These are phyloP conservation scores for Fusarium sp. DNA, from an alignment of 2,329 filamentous ascomycete genomes.

Conservation along the genomic window DNA sequence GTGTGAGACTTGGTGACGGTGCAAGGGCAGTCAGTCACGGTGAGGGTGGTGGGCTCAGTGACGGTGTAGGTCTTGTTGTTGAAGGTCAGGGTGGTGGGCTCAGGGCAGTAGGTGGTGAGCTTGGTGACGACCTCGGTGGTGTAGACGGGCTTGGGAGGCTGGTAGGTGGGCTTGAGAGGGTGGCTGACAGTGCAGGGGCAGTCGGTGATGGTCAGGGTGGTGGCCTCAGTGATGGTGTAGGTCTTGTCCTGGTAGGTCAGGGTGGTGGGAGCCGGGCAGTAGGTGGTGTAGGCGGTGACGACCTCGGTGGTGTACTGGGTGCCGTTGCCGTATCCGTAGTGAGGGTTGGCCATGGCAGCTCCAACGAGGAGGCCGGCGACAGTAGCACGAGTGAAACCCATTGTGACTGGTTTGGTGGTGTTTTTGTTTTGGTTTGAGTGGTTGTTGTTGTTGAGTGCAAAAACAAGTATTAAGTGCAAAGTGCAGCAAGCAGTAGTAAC, in stretches of 20 bases:
- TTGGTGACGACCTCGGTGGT: slow-evolving; percentile 52
- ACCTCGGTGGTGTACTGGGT: slow-evolving; percentile 9
- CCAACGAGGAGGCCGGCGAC: slow-evolving; percentile 35
- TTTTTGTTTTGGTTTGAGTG: background rate
- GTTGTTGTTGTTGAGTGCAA: background rate
- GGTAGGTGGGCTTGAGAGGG: slow-evolving; percentile 10
- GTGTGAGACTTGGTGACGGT: slow-evolving; percentile 25
- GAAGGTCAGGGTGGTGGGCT: slow-evolving; percentile 72
- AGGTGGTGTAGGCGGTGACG: slow-evolving; percentile 50
- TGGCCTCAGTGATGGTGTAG: slow-evolving; percentile 66
- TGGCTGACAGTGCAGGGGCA: slow-evolving; percentile 62
- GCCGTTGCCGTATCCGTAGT: slow-evolving; percentile 5
- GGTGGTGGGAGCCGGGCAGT: slow-evolving; percentile 52
- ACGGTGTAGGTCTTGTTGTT: slow-evolving; percentile 48
- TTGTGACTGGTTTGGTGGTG: slow-evolving; percentile 15
- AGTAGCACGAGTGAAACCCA: slow-evolving; percentile 29
- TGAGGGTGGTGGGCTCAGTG: slow-evolving; percentile 27
- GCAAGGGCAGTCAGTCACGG: slow-evolving; percentile 33
- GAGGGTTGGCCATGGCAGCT: slow-evolving; percentile 24
- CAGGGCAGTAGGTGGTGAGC: slow-evolving; percentile 80
- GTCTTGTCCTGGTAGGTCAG: slow-evolving; percentile 61
- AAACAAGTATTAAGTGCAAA: slow-evolving; percentile 30
- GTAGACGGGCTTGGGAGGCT: slow-evolving; percentile 51
- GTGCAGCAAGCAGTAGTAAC: slow-evolving; percentile 18
- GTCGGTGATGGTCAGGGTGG: slow-evolving; percentile 67